phyloP scores from a whole-genome alignment of 768 basidiomycete genomes.

The Lactarius hengduanensis region DNA sequence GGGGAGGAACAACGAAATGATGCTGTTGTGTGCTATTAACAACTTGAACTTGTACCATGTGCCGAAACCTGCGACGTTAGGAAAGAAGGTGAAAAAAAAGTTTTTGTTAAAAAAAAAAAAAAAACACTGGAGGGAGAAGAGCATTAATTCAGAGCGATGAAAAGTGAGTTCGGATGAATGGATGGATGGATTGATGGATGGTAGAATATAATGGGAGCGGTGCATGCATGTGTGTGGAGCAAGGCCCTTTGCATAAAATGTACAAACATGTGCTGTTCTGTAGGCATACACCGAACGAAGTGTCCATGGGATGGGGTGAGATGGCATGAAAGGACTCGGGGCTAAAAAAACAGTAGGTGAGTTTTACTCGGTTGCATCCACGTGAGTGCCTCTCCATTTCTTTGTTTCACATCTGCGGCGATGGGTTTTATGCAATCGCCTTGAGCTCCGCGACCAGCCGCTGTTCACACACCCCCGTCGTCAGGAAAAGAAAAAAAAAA shows the following conservation, averaged over 20 bases:
- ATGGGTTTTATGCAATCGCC: slow-evolving; percentile 19
- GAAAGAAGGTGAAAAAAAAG: slow-evolving; percentile 13
- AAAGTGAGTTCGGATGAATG: neutral
- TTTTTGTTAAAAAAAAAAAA: neutral
- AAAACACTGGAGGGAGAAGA: neutral
- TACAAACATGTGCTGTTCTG: slow-evolving; percentile 23
- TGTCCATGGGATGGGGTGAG: slow-evolving; percentile 1
- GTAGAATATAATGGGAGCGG: slow-evolving; percentile 11
- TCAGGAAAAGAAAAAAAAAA: neutral
- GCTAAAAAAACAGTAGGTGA: slow-evolving; percentile 26
- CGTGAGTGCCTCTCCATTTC: slow-evolving; percentile 1
- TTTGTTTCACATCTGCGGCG: neutral
- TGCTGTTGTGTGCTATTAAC: slow-evolving; percentile 5
- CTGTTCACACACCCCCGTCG: slow-evolving; percentile 5
- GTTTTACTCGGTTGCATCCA: slow-evolving; percentile 2
- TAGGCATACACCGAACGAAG: slow-evolving; percentile 25
- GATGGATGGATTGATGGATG: neutral
- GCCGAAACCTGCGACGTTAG: slow-evolving; percentile 24
- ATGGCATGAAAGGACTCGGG: slow-evolving; percentile 9
- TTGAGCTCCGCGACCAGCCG: slow-evolving; percentile 29
- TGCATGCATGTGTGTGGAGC: slow-evolving; percentile 6
- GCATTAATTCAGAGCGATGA: slow-evolving; percentile 15
- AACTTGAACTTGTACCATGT: slow-evolving; percentile 1
- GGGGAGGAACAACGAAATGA: neutral
- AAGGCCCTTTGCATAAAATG: slow-evolving; percentile 23